These are phyloP conservation scores for Tulasnella sp. DNA, from an alignment of 768 basidiomycete species.

Conservation along the genomic window DNA sequence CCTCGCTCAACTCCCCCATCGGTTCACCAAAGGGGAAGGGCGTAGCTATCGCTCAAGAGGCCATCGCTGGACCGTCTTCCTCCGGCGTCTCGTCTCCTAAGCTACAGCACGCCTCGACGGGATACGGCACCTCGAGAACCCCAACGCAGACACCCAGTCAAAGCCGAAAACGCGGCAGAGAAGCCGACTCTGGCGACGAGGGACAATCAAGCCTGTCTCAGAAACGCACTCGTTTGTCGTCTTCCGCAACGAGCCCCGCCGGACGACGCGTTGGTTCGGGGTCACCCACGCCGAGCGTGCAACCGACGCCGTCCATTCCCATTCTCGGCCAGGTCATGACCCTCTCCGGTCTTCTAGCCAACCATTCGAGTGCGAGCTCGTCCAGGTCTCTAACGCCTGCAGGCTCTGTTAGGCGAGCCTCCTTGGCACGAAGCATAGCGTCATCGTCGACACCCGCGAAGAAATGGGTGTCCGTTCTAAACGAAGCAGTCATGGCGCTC, in stretches of 20 bases:
- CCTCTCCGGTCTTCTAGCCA: neutral
- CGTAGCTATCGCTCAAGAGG: neutral
- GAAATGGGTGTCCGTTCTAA: conserved; percentile 4
- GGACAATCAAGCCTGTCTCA: neutral
- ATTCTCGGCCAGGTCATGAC: neutral
- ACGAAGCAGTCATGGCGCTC: neutral
- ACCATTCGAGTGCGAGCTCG: neutral
- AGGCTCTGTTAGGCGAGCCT: neutral
- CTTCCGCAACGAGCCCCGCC: neutral
- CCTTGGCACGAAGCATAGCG: too few relatives aligned
- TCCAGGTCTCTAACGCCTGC: neutral
- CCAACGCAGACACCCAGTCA: neutral
- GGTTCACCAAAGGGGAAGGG: neutral
- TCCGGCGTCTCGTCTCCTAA: neutral
- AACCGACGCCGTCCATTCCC: neutral
- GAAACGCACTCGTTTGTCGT: neutral
- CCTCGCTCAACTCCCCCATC: neutral
- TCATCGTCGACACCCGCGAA: neutral
- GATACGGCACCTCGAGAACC: neutral
- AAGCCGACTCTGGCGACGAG: neutral
- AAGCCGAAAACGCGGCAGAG: neutral
- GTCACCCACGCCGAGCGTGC: neutral
- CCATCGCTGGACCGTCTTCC: neutral
- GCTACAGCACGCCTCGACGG: neutral
- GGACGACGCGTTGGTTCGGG: neutral